phyloP scores from a whole-genome alignment of 1,284 basidiomycete species.

The Singerocomus rubriflavus region DNA sequence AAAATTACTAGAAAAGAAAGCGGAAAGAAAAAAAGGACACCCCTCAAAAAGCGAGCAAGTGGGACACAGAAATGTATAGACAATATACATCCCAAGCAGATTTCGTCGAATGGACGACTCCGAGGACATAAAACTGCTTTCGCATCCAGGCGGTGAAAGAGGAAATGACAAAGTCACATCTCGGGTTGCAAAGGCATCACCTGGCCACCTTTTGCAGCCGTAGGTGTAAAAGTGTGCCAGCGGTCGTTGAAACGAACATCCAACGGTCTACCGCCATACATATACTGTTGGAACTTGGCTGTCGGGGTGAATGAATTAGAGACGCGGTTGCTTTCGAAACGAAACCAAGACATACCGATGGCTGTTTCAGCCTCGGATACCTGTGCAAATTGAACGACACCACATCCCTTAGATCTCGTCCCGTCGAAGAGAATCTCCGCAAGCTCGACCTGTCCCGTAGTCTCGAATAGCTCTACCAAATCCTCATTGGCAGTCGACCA shows the following conservation, averaged over 20 bases:
- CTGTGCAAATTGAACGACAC: conserved; percentile 93
- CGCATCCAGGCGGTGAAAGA: not conserved
- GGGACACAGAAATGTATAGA: conserved; percentile 2
- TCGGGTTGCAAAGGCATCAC: conserved; percentile 56
- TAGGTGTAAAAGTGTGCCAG: conserved; percentile 86
- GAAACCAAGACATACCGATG: conserved; percentile 55
- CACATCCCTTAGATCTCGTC: conserved; percentile 87
- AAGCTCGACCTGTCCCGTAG: conserved; percentile 90
- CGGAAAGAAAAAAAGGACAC: not conserved
- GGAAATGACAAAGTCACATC: conserved; percentile 17
- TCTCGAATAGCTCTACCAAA: conserved; percentile 96
- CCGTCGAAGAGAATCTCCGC: conserved; percentile 94
- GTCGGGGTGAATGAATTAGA: conserved; percentile 1
- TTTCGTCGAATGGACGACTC: not conserved
- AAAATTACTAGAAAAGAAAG: not conserved
- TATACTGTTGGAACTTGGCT: conserved; percentile 90
- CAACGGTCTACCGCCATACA: conserved; percentile 84
- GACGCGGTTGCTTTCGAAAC: not conserved
- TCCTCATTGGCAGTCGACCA: conserved; percentile 99
- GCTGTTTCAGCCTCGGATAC: conserved; percentile 90
- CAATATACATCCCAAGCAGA: not conserved
- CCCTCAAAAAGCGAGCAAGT: not conserved
- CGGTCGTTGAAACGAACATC: conserved; percentile 91
- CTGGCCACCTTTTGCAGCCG: conserved; percentile 81
- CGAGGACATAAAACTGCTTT: not conserved